Evolutionary conservation across 768 basidiomycete genomes (phyloP), one percentile per base, ranked within the genome.

Genomic region (Agrocybe praecox): DNA sequence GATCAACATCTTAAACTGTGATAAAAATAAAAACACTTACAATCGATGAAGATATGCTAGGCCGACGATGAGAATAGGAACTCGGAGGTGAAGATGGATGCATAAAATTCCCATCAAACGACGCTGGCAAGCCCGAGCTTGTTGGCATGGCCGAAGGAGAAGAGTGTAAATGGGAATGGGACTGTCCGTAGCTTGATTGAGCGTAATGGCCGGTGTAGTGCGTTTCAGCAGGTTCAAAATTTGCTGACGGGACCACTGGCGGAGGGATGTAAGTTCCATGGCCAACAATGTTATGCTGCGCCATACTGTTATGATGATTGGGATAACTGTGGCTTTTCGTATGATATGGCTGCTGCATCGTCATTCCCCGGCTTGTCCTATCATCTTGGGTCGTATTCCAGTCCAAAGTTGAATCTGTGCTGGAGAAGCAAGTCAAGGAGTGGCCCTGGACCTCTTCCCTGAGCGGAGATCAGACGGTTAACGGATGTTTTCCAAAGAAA

Each of bases 391-490:
- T 36, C 36, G 36, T 50, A 45, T 36, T 59, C 66, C 66, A 65
- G 23, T 49, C 46, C 19, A 53, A 51, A 46, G 55, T 50, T 15
- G 63, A 55, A 53, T 65, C 36, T 12, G 36, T 40, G 36, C 6
- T 14, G 12, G 36, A 40, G 36, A 40, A 64, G 53, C 64, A 67
- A 6, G 49, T 60, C 10, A 62, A 55, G 5, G 62, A 56, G 51
- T 67, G 66, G 19, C 43, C 57, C 18, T 67, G 63, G 23, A 65
- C 59, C 26, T 63, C 64, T 34, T 65, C 62, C 50, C 66, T 67
- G 32, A 10, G 18, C 4, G 2, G 15, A 21, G 22, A 15, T 42
- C 49, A 45, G 51, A 42, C 11, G 51, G 29, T 49, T 46, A 32
- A 53, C 46, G 26, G 26, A 12, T 10, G 19, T 9, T 7, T 24